Evolutionary conservation across 345 rosid species (phyloP).

Genomic region (Erysimum cheiranthoides): DNA sequence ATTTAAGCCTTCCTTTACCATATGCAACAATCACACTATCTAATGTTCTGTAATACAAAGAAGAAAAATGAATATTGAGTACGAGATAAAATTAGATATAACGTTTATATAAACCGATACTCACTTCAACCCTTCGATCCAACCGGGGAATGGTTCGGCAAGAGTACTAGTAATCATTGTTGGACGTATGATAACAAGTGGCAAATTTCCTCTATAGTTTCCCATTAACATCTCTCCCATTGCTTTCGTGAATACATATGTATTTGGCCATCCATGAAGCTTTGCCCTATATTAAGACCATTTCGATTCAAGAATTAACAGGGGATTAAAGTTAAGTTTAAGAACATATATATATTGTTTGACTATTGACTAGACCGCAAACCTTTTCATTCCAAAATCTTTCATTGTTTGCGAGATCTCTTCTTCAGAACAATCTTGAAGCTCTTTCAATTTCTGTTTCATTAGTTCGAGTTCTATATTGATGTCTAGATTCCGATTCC

Average conservation of each 20-base stretch:
- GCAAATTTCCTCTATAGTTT: conserved; percentile 53
- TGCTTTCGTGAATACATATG: conserved; percentile 83
- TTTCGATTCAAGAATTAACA: not conserved
- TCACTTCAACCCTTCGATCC: conserved; percentile 84
- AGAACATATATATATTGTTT: not conserved
- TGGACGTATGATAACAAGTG: conserved; percentile 71
- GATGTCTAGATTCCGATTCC: conserved; percentile 36
- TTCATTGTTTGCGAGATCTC: conserved; percentile 44
- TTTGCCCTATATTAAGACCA: conserved; percentile 55
- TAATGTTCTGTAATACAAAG: conserved; percentile 56
- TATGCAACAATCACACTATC: conserved; percentile 56
- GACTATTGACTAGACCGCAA: not conserved
- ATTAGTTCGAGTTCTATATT: conserved; percentile 37
- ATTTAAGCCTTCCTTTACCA: conserved; percentile 60
- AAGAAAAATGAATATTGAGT: not conserved
- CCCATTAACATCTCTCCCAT: conserved; percentile 84
- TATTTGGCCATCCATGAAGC: conserved; percentile 83
- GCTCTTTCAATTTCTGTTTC: conserved; percentile 44
- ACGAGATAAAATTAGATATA: not conserved
- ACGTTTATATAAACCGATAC: not conserved
- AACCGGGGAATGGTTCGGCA: conserved; percentile 82
- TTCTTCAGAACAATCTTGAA: conserved; percentile 38
- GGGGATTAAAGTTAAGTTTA: not conserved
- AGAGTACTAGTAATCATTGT: conserved; percentile 73
- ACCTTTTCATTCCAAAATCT: conserved; percentile 51